phyloP scores from a whole-genome alignment of 805 yeast species.

The Scheffersomyces amazonensis region DNA sequence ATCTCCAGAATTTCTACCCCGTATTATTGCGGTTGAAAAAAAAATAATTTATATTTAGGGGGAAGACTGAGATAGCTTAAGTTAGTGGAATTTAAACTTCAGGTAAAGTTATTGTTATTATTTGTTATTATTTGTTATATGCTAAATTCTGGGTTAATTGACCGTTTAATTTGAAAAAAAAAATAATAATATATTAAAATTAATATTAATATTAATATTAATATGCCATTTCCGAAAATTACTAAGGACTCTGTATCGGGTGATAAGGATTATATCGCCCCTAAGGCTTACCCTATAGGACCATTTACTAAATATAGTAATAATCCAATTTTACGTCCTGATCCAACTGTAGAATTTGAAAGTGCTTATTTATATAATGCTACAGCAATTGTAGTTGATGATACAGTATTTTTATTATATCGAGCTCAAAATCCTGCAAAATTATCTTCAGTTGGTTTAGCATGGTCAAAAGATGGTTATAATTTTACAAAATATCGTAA shows the following conservation, averaged over 20 bases:
- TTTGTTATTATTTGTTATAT: too few relatives aligned
- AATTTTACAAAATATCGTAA: slow-evolving; percentile 24
- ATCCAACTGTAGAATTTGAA: slow-evolving; percentile 36
- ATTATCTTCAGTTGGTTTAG: slow-evolving; percentile 35
- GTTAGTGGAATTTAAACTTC: too few relatives aligned
- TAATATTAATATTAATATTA: neutral
- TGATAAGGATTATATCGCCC: slow-evolving; percentile 29
- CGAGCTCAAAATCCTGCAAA: slow-evolving; percentile 36
- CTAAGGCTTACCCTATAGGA: slow-evolving; percentile 38
- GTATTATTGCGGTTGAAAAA: too few relatives aligned
- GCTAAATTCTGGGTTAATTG: too few relatives aligned
- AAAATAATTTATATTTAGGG: too few relatives aligned
- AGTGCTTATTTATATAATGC: slow-evolving; percentile 40
- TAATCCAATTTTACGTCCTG: slow-evolving; percentile 38
- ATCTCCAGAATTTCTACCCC: too few relatives aligned
- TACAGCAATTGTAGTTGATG: slow-evolving; percentile 38
- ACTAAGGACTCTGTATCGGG: slow-evolving; percentile 24
- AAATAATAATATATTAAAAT: too few relatives aligned
- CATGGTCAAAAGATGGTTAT: slow-evolving; percentile 40
- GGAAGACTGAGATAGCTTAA: too few relatives aligned
- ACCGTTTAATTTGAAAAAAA: too few relatives aligned
- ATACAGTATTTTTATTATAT: slow-evolving; percentile 33
- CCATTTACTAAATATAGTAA: slow-evolving; percentile 33
- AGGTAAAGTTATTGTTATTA: too few relatives aligned
- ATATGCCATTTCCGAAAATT: slow-evolving; percentile 20